Conservation (phyloP, 2,329 filamentous ascomycete genomes). For the Daldinia eschscholtzii region DNA sequence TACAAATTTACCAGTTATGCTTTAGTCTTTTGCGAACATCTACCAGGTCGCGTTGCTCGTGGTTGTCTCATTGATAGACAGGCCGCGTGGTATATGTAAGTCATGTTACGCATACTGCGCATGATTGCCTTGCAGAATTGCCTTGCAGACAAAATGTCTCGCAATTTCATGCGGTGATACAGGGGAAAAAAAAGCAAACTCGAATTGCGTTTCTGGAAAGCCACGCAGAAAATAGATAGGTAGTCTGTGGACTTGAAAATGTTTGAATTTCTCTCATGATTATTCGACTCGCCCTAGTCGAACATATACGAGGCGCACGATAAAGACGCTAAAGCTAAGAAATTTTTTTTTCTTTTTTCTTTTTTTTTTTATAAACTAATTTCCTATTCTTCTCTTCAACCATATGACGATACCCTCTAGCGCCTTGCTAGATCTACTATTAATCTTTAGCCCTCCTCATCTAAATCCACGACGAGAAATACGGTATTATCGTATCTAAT, state of each 20-base stretch:
- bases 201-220: not conserved
- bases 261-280: not conserved
- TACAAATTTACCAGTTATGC: constrained; percentile 9
- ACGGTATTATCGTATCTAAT: not conserved
- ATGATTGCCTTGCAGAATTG: not conserved
- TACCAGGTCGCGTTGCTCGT: not conserved
- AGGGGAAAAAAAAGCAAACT: not conserved
- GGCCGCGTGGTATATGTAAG: not conserved
- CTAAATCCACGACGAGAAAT: not conserved
- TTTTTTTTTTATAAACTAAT: not conserved
- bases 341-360: not conserved
- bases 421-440: not conserved
- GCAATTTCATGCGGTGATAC: not conserved
- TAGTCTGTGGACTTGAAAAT: not conserved
- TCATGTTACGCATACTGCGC: not conserved
- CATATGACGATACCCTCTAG: not conserved
- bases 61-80: not conserved
- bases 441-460: not conserved
- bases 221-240: not conserved
- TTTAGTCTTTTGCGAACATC: not conserved
- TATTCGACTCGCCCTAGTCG: not conserved
- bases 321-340: not conserved
- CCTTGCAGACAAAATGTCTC: not conserved
- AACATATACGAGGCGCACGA: not conserved
- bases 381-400: not conserved